Evolutionary conservation across 768 basidiomycete genomes (phyloP), one percentile per base, ranked within the genome.

Genomic region (Gyrodon lividus): DNA sequence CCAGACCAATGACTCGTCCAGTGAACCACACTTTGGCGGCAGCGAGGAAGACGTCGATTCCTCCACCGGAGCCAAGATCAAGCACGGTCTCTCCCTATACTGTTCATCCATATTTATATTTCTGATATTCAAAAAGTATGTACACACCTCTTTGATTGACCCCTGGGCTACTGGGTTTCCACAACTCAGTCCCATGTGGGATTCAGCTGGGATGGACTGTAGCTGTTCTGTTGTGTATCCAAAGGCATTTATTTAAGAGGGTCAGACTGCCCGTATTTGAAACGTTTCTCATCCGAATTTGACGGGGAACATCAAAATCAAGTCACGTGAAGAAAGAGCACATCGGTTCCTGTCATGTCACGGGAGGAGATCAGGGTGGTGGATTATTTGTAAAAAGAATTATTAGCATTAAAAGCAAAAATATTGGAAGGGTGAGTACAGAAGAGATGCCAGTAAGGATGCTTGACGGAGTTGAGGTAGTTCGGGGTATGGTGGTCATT

Each of bases 291-390:
- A 19, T 42, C 20, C 40, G 82, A 88, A 43, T 94, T 92, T 62
- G 75, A 80, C 9, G 80, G 87, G 55, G 71, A 89, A 42, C 84
- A 86, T 46, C 80, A 83, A 60, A 73, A 94, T 17, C 92, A 28
- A 28, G 28, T 28, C 28, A 28, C 28, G 28, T 28, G 26, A 28
- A 9, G 6, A 28, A 6, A 28, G 26, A 24, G n/a, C n/a, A n/a
- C n/a, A n/a, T n/a, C n/a, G n/a, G n/a, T n/a, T n/a, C n/a, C n/a
- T n/a, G n/a, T n/a, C n/a, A n/a, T n/a, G n/a, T n/a, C n/a, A n/a
- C n/a, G n/a, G n/a, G n/a, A n/a, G n/a, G n/a, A n/a, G n/a, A n/a
- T n/a, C n/a, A n/a, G n/a, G n/a, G n/a, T n/a, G n/a, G n/a, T n/a
- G n/a, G n/a, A n/a, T n/a, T n/a, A n/a, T n/a, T n/a, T n/a, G n/a